phyloP scores from a whole-genome alignment of 2,329 filamentous ascomycete species.

The Colletotrichum camelliae region DNA sequence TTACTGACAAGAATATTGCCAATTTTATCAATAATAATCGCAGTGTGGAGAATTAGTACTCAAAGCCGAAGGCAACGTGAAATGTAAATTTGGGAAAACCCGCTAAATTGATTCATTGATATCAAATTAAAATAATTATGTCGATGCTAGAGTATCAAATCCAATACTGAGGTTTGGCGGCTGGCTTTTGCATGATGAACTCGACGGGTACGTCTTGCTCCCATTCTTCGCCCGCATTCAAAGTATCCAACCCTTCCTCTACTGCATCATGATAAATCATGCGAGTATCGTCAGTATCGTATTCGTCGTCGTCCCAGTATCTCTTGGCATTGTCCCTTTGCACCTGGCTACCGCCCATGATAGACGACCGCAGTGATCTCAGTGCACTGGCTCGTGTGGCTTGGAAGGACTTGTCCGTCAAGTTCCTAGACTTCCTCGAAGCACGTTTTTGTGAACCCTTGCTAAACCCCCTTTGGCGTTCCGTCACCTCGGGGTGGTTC shows the following conservation, averaged over 20 bases:
- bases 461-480: background rate
- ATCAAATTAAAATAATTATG: background rate
- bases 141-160: background rate
- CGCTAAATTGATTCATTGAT: background rate
- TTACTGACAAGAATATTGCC: no score
- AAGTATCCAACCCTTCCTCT: background rate
- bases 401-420: background rate
- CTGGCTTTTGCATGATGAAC: background rate
- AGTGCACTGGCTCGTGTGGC: background rate
- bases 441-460: background rate
- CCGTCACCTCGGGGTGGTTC: background rate
- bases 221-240: background rate
- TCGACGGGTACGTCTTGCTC: background rate
- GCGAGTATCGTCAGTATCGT: background rate
- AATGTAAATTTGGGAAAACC: background rate
- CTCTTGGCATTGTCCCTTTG: background rate
- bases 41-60: no score
- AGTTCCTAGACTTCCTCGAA: background rate
- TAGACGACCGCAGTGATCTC: background rate
- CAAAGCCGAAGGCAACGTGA: no score
- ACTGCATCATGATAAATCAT: background rate
- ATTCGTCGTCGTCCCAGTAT: constrained; percentile 6
- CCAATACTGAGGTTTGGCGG: constrained; percentile 1
- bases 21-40: no score
- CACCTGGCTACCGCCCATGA: background rate